Evolutionary conservation across 2,329 filamentous ascomycete species (phyloP).

Genomic region (Coniella lustricola): DNA sequence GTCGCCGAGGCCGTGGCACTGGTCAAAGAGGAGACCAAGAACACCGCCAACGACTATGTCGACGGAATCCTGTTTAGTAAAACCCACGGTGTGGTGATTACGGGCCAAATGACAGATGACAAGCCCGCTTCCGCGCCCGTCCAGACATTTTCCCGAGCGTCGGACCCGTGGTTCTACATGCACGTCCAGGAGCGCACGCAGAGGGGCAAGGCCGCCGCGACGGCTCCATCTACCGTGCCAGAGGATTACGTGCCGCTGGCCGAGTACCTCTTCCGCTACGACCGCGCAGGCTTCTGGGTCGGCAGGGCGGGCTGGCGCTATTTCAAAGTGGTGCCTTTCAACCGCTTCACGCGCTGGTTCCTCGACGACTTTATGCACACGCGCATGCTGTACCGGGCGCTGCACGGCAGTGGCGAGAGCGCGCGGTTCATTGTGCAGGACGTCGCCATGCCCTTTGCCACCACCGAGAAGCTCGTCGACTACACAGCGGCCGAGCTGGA

Average conservation of each 20-base stretch:
- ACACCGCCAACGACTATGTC: constrained; percentile 56
- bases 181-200: constrained; percentile 48
- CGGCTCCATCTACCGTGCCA: constrained; percentile 14
- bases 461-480: constrained; percentile 45
- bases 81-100: constrained; percentile 58
- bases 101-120: constrained; percentile 53
- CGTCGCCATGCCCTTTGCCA: constrained; percentile 49
- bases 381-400: constrained; percentile 65
- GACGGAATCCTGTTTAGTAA: constrained; percentile 63
- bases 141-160: constrained; percentile 51
- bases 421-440: constrained; percentile 64
- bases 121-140: constrained; percentile 28
- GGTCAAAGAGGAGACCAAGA: constrained; percentile 40
- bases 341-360: constrained; percentile 56
- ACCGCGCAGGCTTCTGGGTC: constrained; percentile 70
- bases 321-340: constrained; percentile 60
- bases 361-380: constrained; percentile 69
- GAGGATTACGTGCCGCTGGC: constrained; percentile 58
- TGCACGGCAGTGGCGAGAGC: constrained; percentile 60
- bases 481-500: constrained; percentile 43
- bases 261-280: constrained; percentile 72
- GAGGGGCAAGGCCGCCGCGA: constrained; percentile 18
- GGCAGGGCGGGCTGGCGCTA: constrained; percentile 59
- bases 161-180: constrained; percentile 72
- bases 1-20: constrained; percentile 40